Base-by-base conservation (phyloP, 768 basidiomycete species). In the Podaxis mareebaensis region DNA sequence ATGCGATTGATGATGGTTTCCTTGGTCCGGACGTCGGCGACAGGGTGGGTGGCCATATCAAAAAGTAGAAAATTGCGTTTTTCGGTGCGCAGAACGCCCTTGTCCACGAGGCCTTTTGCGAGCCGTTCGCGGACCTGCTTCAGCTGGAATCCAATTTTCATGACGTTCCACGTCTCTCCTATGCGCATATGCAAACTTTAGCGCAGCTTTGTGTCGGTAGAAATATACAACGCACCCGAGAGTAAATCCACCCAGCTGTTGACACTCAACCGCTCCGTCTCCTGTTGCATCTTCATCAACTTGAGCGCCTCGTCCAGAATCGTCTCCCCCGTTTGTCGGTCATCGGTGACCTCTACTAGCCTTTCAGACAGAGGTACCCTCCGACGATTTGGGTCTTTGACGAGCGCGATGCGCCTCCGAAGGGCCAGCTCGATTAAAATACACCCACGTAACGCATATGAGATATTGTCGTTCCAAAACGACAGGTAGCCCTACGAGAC, bases 391-490 rank as follows among this genome's bases (percentile, higher is more conserved):
- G 91, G 88, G 71, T 99, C 96, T 68, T 85, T 85, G 57, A 95
- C 90, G 64, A 98, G 85, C 2, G 93, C 95, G 75, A 99, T 97
- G 42, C 97, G 85, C 62, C 95, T 84, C 46, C 96, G 87, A n/a
- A 99, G 85, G 0, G 96, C 96, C 64, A 99, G 90, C 74, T 99
- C 96, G 60, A 99, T 90, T 65, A 99, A 85, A 70, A 99, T 98
- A 75, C 96, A 98, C 4, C 97, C 97, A n/a, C 97, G 88, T 2
- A 99, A 84, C 13, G 96, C 96, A 76, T 99, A 99, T 0, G 95
- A 97, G 68, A 99, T 99, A 77, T 98, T 99, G 81, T 99, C 96
- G 78, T 99, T 99, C 96, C 96, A 99, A 74, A 99, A 99, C 1
- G 95, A 96, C 42, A 99, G 86, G 75, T 99, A 97, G 39, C 96